These are phyloP conservation scores for Vigna nakashimae DNA, from an alignment of 306 rosid species.

Conservation along the genomic window DNA sequence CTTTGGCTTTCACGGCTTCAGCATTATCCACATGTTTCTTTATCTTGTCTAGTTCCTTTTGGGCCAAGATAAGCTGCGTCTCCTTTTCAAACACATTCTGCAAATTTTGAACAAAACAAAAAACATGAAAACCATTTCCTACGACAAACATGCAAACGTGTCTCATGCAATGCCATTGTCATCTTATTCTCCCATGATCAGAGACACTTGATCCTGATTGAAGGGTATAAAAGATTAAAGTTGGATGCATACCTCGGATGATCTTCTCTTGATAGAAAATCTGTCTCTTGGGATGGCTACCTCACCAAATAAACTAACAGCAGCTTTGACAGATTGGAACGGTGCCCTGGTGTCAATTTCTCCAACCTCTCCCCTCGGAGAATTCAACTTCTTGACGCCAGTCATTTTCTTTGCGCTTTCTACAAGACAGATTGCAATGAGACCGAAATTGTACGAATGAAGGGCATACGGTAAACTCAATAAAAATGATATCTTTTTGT, in stretches of 20 bases:
- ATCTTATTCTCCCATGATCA: neutral
- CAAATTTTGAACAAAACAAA: constrained; percentile 23
- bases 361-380: constrained; percentile 84
- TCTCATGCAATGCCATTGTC: constrained; percentile 12
- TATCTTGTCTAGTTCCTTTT: constrained; percentile 61
- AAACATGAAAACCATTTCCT: constrained; percentile 22
- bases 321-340: constrained; percentile 95
- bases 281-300: constrained; percentile 65
- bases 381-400: constrained; percentile 39
- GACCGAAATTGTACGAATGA: constrained; percentile 11
- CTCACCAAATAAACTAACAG: constrained; percentile 86
- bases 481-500: neutral
- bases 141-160: constrained; percentile 27
- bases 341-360: constrained; percentile 93
- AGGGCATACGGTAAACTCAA: neutral
- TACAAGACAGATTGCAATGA: constrained; percentile 38
- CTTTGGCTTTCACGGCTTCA: constrained; percentile 55
- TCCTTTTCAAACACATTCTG: constrained; percentile 77
- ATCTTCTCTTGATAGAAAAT: constrained; percentile 57
- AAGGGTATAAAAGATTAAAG: neutral
- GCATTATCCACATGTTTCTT: constrained; percentile 60
- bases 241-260: constrained; percentile 63
- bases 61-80: constrained; percentile 75
- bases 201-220: neutral
- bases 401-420: constrained; percentile 55